These are phyloP conservation scores for Gyrodon lividus DNA, from an alignment of 768 basidiomycete species.

Conservation along the genomic window DNA sequence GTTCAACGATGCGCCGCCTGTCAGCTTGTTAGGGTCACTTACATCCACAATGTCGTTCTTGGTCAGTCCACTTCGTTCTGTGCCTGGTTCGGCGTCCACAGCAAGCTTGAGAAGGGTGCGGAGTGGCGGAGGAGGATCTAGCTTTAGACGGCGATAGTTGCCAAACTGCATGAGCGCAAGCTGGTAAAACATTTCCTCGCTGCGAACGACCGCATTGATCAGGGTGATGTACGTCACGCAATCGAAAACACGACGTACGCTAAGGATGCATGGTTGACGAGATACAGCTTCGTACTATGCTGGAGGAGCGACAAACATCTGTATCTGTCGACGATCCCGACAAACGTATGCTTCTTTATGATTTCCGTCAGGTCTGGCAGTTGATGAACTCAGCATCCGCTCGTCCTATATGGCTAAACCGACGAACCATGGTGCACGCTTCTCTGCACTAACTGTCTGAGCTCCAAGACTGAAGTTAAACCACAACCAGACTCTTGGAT, in stretches of 20 bases:
- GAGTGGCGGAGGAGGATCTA: conserved; percentile 81
- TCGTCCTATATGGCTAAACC: not conserved
- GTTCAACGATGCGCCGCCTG: not conserved
- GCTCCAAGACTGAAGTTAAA: conserved; percentile 67
- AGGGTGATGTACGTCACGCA: not conserved
- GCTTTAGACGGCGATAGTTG: conserved; percentile 66
- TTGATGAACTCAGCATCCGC: not conserved
- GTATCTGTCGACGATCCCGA: conserved; percentile 81
- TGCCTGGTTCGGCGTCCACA: conserved; percentile 62
- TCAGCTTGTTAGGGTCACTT: conserved; percentile 19
- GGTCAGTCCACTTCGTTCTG: conserved; percentile 48
- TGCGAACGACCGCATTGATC: conserved; percentile 27
- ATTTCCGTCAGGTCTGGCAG: conserved; percentile 76
- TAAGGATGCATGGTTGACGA: conserved; percentile 81
- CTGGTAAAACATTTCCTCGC: conserved; percentile 95
- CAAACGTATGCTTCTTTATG: conserved; percentile 83
- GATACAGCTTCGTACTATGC: conserved; percentile 82
- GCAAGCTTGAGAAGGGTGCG: conserved; percentile 74
- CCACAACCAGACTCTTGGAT: conserved; percentile 76
- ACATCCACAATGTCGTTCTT: conserved; percentile 73
- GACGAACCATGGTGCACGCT: conserved; percentile 68
- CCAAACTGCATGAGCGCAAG: conserved; percentile 91
- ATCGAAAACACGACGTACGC: conserved; percentile 55
- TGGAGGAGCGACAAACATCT: conserved; percentile 82
- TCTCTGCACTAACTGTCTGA: conserved; percentile 60